Evolutionary conservation across 2,329 filamentous ascomycete species (phyloP).

Genomic region (Xylaria sp.): DNA sequence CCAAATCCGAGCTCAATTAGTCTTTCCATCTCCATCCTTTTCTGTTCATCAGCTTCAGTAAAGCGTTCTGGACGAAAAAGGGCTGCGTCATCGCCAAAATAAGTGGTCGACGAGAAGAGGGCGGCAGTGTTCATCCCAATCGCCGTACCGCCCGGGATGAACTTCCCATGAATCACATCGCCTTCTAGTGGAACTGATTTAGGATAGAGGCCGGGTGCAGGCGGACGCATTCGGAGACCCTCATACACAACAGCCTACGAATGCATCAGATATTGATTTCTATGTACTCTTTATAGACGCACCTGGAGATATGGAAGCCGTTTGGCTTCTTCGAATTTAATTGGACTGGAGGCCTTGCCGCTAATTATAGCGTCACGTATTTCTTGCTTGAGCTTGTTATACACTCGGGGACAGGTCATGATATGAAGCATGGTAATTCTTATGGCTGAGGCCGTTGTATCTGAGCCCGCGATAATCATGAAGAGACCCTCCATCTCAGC

Average conservation of each 20-base stretch:
- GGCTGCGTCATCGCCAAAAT: slow-evolving; percentile 33
- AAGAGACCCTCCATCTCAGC: slow-evolving; percentile 22
- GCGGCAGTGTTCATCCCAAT: slow-evolving; percentile 28
- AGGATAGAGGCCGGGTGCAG: slow-evolving; percentile 40
- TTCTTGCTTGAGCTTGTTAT: slow-evolving; percentile 30
- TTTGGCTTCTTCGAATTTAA: slow-evolving; percentile 30
- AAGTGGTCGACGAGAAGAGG: slow-evolving; percentile 17
- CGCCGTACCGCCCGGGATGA: slow-evolving; percentile 32
- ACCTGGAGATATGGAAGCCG: slow-evolving; percentile 47
- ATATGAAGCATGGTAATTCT: slow-evolving; percentile 25
- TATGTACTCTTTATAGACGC: not conserved
- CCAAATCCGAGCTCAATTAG: slow-evolving; percentile 32
- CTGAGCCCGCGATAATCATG: slow-evolving; percentile 25
- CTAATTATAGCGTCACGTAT: slow-evolving; percentile 15
- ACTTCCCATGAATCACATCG: slow-evolving; percentile 33
- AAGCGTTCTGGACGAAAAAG: slow-evolving; percentile 37
- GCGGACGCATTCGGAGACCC: slow-evolving; percentile 50
- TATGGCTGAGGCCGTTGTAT: slow-evolving; percentile 22
- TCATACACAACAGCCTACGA: slow-evolving; percentile 51
- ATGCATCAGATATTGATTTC: not conserved
- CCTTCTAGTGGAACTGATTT: slow-evolving; percentile 43
- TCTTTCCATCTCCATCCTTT: slow-evolving; percentile 25
- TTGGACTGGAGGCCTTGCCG: slow-evolving; percentile 14
- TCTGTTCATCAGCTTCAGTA: slow-evolving; percentile 17
- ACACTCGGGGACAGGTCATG: slow-evolving; percentile 25